A percentile compares a stretch with the other conserved stretches of the same genome.
These are phyloP conservation scores for Fistulinella staudtii DNA, from an alignment of 1,284 basidiomycete species.

Conservation along the genomic window DNA sequence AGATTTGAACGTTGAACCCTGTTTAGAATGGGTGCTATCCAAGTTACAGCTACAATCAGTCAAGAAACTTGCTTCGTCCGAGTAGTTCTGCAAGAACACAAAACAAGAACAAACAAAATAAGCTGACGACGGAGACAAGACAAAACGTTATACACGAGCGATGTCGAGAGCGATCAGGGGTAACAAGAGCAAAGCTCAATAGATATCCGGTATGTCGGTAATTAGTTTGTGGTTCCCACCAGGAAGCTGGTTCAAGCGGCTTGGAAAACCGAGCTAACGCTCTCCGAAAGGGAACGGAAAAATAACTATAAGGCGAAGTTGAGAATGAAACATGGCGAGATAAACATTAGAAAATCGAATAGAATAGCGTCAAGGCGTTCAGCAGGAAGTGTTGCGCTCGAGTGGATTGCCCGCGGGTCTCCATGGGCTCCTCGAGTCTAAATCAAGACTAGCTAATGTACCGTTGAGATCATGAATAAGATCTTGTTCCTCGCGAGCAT, in stretches of 20 bases:
- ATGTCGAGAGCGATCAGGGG: conserved; percentile 37
- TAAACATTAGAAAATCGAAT: conserved; percentile 12
- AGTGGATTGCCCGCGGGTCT: conserved; percentile 13
- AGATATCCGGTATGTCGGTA: conserved; percentile 32
- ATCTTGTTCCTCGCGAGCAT: conserved; percentile 42
- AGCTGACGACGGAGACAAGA: conserved; percentile 30
- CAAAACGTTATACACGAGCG: conserved; percentile 35
- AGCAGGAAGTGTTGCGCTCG: conserved; percentile 24
- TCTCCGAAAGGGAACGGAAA: conserved; percentile 17
- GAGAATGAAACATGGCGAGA: conserved; percentile 14
- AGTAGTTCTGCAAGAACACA: conserved; percentile 18
- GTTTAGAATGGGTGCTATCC: conserved; percentile 9
- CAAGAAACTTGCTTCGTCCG: conserved; percentile 12
- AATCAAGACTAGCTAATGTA: conserved; percentile 67
- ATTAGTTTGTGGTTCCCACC: conserved; percentile 30
- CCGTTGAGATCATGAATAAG: conserved; percentile 66
- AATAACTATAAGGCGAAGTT: conserved; percentile 23
- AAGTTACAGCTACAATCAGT: conserved; percentile 9
- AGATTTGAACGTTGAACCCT: conserved; percentile 6
- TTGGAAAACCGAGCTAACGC: conserved; percentile 17
- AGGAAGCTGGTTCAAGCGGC: conserved; percentile 14
- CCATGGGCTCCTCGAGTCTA: conserved; percentile 42
- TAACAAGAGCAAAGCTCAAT: conserved; percentile 34
- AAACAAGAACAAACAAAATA: conserved; percentile 30
- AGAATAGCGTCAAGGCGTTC: conserved; percentile 15